Conservation (phyloP, 2,329 filamentous ascomycete species). For the Bipolaris oryzae region DNA sequence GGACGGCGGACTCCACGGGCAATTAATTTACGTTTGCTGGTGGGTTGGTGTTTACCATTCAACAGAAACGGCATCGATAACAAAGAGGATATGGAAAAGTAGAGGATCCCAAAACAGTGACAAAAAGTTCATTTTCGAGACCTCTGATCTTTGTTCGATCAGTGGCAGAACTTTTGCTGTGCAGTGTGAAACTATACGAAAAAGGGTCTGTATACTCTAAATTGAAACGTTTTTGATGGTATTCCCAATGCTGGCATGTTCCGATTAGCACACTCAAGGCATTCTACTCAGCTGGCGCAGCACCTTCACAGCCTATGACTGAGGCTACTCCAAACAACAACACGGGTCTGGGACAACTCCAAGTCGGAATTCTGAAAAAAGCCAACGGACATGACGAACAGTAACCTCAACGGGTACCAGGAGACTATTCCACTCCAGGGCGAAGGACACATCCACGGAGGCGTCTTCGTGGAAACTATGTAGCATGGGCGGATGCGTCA, state of each 20-base stretch:
- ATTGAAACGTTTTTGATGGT: too few relatives aligned
- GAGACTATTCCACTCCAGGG: constrained; percentile 21
- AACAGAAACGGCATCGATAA: constrained; percentile 27
- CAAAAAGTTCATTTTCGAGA: constrained; percentile 29
- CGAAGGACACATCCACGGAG: constrained; percentile 40
- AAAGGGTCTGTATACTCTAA: constrained; percentile 30
- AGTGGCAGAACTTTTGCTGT: constrained; percentile 41
- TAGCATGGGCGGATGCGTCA: constrained; percentile 28
- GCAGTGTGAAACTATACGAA: constrained; percentile 28
- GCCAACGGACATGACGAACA: constrained; percentile 35
- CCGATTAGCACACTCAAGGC: constrained; percentile 32
- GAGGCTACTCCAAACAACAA: constrained; percentile 27
- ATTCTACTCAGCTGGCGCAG: constrained; percentile 28
- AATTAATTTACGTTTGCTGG: constrained; percentile 36
- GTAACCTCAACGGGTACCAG: constrained; percentile 37
- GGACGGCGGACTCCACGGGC: constrained; percentile 30
- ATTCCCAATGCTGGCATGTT: constrained; percentile 5
- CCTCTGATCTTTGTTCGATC: constrained; percentile 12
- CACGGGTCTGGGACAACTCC: constrained; percentile 34
- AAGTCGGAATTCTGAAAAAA: constrained; percentile 40
- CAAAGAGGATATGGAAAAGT: constrained; percentile 24
- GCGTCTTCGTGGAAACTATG: constrained; percentile 42
- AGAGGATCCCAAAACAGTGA: constrained; percentile 27
- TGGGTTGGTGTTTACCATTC: constrained; percentile 25
- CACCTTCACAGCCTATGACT: constrained; percentile 22